Evolutionary conservation across 73 alveolate species (phyloP), one percentile per base, ranked within the genome.

Genomic region (Blepharisma stoltei): DNA sequence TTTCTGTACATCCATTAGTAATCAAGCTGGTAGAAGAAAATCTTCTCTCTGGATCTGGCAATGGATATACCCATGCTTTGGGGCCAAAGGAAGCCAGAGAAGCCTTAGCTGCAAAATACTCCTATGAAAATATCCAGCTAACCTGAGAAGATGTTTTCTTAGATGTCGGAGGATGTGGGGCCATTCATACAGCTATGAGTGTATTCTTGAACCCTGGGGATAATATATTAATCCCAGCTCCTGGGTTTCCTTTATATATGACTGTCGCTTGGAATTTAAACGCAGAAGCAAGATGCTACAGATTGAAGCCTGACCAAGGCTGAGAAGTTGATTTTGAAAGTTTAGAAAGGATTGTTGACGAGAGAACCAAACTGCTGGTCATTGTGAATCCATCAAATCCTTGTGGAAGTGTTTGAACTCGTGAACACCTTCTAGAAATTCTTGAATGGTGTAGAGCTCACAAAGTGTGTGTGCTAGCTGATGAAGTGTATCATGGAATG

Each of bases 381-480:
- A 87, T 91, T 6, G 78, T 84, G 7, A 91, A 91, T 77, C 97
- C 97, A 6, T 80, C 92, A 6, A 91, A 91, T 73, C 97, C 97
- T 11, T 91, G 97, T 54, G 97, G 97, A 1, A 82, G 94, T 49
- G 89, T 84, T 27, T 91, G 81, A 60, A 45, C 93, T 43, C 88
- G 77, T 67, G 83, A 70, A 52, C 97, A 91, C 66, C 70, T 78
- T 54, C 54, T 54, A 52, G 89, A 91, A 45, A 88, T 91, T 27
- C 68, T 91, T 23, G 86, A 78, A 45, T 86, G 79, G 54, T 87
- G 93, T 21, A 41, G 83, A 41, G 81, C 82, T 32, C 83, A 76
- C 55, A 80, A 77, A 8, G 69, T 91, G 11, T 90, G 92, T 6
- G 73, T 91, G 7, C 78, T 91, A 44, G 88, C 94, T 8, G 97